These are phyloP conservation scores for Ambrosiella beaveri DNA, from an alignment of 2,329 filamentous ascomycete genomes.

Conservation along the genomic window DNA sequence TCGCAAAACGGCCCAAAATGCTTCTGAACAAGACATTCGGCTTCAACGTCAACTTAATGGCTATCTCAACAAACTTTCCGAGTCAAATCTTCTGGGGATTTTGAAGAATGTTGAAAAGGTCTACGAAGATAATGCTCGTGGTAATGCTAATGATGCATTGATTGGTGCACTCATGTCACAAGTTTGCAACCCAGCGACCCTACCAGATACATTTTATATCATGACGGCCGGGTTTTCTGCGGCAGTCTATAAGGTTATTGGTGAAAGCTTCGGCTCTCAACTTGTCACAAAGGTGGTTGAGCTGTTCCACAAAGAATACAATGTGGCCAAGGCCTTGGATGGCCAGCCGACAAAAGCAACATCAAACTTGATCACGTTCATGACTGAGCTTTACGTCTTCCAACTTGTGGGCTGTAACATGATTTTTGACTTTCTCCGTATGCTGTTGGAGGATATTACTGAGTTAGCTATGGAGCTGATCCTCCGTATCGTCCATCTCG, in stretches of 20 bases:
- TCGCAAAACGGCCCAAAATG: slow-evolving; percentile 44
- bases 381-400: slow-evolving; percentile 83
- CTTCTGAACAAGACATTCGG: slow-evolving; percentile 43
- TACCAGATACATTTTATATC: slow-evolving; percentile 81
- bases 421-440: slow-evolving; percentile 77
- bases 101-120: slow-evolving; percentile 65
- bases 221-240: slow-evolving; percentile 80
- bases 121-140: slow-evolving; percentile 70
- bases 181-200: slow-evolving; percentile 56
- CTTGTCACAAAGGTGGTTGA: slow-evolving; percentile 63
- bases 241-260: slow-evolving; percentile 71
- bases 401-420: slow-evolving; percentile 69
- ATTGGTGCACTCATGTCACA: slow-evolving; percentile 64
- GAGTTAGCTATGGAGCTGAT: slow-evolving; percentile 81
- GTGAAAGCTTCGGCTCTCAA: slow-evolving; percentile 78
- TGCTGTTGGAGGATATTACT: slow-evolving; percentile 56
- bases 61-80: slow-evolving; percentile 79
- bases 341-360: slow-evolving; percentile 19
- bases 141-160: slow-evolving; percentile 68
- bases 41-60: slow-evolving; percentile 72
- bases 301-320: slow-evolving; percentile 52
- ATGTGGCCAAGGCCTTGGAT: slow-evolving; percentile 21
- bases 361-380: slow-evolving; percentile 63
- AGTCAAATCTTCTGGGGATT: slow-evolving; percentile 75
- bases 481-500: slow-evolving; percentile 65